Base-by-base conservation (phyloP, 176 grass and related monocot genomes). In the Eleusine indica region DNA sequence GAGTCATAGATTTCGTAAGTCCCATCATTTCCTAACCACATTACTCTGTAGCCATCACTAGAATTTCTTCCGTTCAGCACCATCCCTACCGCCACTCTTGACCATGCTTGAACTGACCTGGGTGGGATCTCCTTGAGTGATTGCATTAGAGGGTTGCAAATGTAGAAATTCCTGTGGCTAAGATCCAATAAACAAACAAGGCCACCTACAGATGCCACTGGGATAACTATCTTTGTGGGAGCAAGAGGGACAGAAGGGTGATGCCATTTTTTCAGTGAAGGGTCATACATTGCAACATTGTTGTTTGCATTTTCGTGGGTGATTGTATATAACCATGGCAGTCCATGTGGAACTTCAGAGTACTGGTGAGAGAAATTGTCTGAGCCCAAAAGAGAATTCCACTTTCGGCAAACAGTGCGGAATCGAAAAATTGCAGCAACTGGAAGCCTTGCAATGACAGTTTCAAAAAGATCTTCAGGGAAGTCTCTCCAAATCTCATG, bases 151-250 rank as follows among this genome's bases (percentile, higher is more conserved):
- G 97, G 97, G 42, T 99, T 99, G 86, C 87, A 94, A 41, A 90
- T 85, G 82, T 96, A 99, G 67, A 96, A 96, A 77, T 92, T 88
- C 60, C 41, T 94, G 85, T 94, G 87, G 65, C 86, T 85, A 68
- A 99, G 83, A 86, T 99, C 91, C 85, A 96, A 75, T 71, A 99
- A 94, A 78, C 97, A 99, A 51, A 99, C 84, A 77, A 99, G 93
- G 63, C 97, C 97, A 79, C 97, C 97, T 61, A 89, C 89, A 65
- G 97, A 96, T 74, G 97, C 93, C 82, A 96, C 97, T 35, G 97
- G 97, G 75, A 96, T 89, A 79, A 92, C 87, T 73, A 96, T 87
- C 2, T 92, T 94, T 42, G 88, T 64, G 79, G 89, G 94, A 77
- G 87, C 85, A 8, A 96, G 73, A 18, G 93, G 81, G 82, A 86